These are phyloP conservation scores for Monsonia emarginata DNA, from an alignment of 441 rosid genomes.

Conservation along the genomic window DNA sequence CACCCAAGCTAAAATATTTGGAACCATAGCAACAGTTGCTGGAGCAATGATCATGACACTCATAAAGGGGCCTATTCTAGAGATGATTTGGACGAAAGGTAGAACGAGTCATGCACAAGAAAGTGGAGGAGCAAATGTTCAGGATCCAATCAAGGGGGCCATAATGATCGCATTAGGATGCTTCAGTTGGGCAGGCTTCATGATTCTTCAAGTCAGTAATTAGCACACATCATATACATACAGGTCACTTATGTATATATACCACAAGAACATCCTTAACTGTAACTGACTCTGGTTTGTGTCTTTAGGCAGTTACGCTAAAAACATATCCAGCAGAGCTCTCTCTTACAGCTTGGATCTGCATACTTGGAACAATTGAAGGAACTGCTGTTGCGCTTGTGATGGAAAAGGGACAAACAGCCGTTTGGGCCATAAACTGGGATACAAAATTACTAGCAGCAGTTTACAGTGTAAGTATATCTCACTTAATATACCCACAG, in stretches of 20 bases:
- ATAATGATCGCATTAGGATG: constrained; percentile 51
- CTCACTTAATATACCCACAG: too few species aligned
- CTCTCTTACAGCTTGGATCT: constrained; percentile 78
- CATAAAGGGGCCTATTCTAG: constrained; percentile 51
- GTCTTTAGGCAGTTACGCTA: constrained; percentile 50
- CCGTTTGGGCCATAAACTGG: constrained; percentile 59
- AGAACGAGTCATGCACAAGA: constrained; percentile 21
- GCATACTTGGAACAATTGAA: constrained; percentile 66
- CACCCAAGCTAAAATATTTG: constrained; percentile 58
- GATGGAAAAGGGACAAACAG: constrained; percentile 41
- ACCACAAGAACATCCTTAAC: neutral
- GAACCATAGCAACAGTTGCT: constrained; percentile 70
- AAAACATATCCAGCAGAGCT: constrained; percentile 66
- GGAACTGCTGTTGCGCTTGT: constrained; percentile 45
- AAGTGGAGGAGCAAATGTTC: constrained; percentile 34
- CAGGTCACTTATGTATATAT: too few species aligned
- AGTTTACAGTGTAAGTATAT: constrained; percentile 61
- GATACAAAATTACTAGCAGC: constrained; percentile 67
- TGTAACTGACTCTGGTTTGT: neutral
- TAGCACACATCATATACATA: neutral
- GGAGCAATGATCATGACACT: constrained; percentile 93
- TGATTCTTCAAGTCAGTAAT: constrained; percentile 55
- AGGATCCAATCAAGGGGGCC: constrained; percentile 58
- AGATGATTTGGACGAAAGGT: constrained; percentile 45
- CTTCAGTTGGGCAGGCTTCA: constrained; percentile 69